Evolutionary conservation across 805 yeast species (phyloP).

Genomic region (Yarrowia sp.): DNA sequence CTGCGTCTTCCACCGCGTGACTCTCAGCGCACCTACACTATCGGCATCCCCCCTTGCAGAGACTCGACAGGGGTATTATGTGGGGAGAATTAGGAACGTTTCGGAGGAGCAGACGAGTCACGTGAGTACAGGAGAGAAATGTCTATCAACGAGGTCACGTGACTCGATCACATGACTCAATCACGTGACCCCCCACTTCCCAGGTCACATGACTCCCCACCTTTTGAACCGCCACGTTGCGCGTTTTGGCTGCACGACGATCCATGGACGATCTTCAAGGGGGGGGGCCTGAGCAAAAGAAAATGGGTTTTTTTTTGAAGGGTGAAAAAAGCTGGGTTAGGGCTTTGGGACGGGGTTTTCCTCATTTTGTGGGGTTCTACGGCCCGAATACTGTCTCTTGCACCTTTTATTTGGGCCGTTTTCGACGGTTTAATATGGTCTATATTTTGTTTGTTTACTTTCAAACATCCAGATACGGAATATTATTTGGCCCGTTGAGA

Average conservation of each 20-base stretch:
- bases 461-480: no score
- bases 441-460: no score
- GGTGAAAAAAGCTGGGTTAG: not conserved
- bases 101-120: not conserved
- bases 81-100: not conserved
- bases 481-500: no score
- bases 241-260: conserved; percentile 35
- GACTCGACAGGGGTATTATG: not conserved
- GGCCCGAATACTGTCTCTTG: no score
- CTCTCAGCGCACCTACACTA: not conserved
- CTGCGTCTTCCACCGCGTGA: not conserved
- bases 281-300: conserved; percentile 18
- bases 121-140: no score
- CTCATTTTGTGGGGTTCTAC: no score
- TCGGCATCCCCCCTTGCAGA: conserved; percentile 13
- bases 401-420: no score
- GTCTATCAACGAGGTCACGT: not conserved
- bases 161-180: not conserved
- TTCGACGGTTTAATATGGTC: no score
- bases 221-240: not conserved
- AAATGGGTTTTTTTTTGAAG: not conserved
- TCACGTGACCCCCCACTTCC: no score
- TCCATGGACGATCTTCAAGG: conserved; percentile 29
- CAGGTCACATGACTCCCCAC: not conserved
- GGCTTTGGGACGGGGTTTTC: not conserved